Base-by-base conservation (phyloP, 352 stramenopile genomes). In the Phytopythium cucurbitacearum region DNA sequence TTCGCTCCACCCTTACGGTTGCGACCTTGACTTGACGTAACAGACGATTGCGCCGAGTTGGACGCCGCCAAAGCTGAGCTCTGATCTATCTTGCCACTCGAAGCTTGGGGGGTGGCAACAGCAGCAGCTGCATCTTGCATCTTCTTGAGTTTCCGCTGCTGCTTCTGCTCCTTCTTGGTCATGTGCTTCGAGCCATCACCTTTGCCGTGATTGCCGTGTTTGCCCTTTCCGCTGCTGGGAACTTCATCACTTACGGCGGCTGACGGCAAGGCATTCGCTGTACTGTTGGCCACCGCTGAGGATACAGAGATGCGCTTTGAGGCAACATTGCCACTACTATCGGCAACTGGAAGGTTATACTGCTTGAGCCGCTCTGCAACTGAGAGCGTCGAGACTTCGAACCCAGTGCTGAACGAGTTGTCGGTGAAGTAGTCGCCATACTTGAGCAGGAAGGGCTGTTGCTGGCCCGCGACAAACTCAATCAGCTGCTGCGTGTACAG, bases 401-500 rank as follows among this genome's bases (percentile, higher is more conserved):
- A 95, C 0, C 80, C 85, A 1, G 80, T 91, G 53, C 79, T 94
- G 60, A 79, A 94, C 32, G 73, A 74, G 45, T 94, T 95, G 48
- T 95, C 85, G 47, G 60, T 76, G 5, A 95, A 56, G 13, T 89
- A 69, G 38, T 72, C 69, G 5, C 76, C 56, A 48, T 90, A 91
- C 56, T 93, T 74, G 9, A 95, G 51, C 42, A 95, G 51, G 50
- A 95, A 93, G 35, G 83, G 83, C n/a, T 80, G 76, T 48, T 93
- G 83, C 49, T 89, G 77, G 32, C 75, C 79, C 16, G 78, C 69
- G 34, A 85, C 57, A 34, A 91, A 89, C 36, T 81, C 56, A 6
- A 64, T 49, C 8, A 91, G 59, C 37, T 80, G 62, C 51, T 93
- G 77, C 7, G 62, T 68, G 48, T 77, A 93, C 60, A 93, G 64